Evolutionary conservation across 345 rosid genomes (phyloP).

Genomic region (Kandelia obovata): DNA sequence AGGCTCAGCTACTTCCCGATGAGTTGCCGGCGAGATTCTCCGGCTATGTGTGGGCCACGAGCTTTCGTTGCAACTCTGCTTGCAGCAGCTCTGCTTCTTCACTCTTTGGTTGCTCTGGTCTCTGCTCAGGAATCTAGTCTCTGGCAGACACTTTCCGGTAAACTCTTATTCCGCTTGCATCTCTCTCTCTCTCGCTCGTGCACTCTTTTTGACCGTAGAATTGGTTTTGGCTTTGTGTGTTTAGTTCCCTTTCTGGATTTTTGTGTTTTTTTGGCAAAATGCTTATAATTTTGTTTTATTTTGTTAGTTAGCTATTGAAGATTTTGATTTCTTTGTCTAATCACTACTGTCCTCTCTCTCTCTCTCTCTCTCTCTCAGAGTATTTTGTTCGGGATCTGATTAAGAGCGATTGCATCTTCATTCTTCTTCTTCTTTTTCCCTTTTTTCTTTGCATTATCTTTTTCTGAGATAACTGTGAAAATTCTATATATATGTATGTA

Average conservation of each 20-base stretch:
- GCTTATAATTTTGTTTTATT: not conserved
- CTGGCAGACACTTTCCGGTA: slow-evolving; percentile 18
- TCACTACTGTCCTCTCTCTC: not conserved
- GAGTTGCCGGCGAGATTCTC: not conserved
- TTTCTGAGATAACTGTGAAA: too few relatives aligned
- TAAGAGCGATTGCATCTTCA: not conserved
- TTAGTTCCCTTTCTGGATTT: not conserved
- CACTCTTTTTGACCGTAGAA: not conserved
- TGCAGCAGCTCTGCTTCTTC: slow-evolving; percentile 7
- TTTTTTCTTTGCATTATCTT: too few relatives aligned
- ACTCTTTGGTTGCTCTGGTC: not conserved
- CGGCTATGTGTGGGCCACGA: slow-evolving; percentile 9
- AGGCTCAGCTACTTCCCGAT: too few relatives aligned
- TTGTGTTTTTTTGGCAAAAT: not conserved
- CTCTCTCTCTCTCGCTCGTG: not conserved
- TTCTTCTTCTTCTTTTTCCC: too few relatives aligned
- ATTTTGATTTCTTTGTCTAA: not conserved
- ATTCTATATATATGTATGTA: too few relatives aligned
- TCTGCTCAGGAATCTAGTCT: slow-evolving; percentile 13
- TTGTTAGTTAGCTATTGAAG: not conserved
- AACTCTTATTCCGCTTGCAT: not conserved
- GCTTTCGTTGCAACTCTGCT: not conserved
- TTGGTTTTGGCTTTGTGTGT: not conserved
- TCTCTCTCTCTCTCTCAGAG: not conserved
- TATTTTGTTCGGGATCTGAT: not conserved